Evolutionary conservation across 331 rosid genomes (phyloP).

Genomic region (Rosa hybrid): DNA sequence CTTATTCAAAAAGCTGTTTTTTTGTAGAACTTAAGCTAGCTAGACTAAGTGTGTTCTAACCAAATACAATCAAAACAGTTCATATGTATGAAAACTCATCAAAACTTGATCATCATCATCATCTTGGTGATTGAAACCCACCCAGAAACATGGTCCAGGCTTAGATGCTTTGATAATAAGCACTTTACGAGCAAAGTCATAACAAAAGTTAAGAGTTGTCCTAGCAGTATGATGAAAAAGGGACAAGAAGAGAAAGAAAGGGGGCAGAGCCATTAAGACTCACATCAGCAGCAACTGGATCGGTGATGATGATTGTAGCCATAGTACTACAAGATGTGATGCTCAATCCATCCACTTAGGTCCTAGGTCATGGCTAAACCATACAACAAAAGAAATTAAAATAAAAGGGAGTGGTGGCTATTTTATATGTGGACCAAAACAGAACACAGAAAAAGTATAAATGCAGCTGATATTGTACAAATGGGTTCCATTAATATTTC

Average conservation of each 20-base stretch:
- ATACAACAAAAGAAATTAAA: background rate
- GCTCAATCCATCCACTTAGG: background rate
- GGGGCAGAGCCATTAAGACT: background rate
- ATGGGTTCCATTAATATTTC: conserved; percentile 5
- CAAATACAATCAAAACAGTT: background rate
- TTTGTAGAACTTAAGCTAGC: background rate
- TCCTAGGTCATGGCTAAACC: background rate
- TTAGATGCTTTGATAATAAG: background rate
- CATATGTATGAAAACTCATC: background rate
- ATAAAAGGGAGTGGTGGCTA: background rate
- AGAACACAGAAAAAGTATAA: background rate
- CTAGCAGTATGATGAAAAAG: background rate
- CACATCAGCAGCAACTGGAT: background rate
- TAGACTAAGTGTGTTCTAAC: background rate
- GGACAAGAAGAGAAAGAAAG: background rate
- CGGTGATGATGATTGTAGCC: background rate
- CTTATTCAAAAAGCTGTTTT: background rate
- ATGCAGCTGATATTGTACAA: background rate
- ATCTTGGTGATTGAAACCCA: background rate
- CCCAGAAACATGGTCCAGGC: background rate
- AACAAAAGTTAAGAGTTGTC: background rate
- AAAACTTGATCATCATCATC: background rate
- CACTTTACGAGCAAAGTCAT: background rate
- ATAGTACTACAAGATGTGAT: background rate
- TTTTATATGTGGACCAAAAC: conserved; percentile 6